These are phyloP conservation scores for Yarrowia sp. DNA, from an alignment of 805 yeast species.

Conservation along the genomic window DNA sequence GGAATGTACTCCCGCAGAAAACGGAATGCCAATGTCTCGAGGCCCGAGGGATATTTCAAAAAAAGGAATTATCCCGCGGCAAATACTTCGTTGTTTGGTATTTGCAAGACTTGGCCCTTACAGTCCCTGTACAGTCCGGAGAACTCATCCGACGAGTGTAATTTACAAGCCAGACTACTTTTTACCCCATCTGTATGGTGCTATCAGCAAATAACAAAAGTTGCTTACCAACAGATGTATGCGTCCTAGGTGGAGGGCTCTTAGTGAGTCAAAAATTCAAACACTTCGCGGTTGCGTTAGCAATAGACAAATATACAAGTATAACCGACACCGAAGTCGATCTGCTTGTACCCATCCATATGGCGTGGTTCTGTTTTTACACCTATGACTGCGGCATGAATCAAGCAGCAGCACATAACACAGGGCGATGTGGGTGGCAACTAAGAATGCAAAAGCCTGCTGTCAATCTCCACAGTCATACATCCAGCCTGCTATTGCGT, in stretches of 20 bases:
- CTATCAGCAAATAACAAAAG: no score
- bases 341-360: background rate
- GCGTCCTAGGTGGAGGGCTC: background rate
- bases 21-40: background rate
- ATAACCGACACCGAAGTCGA: background rate
- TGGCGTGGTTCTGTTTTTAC: slow-evolving; percentile 13
- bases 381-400: background rate
- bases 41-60: background rate
- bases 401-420: background rate
- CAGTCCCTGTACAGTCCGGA: background rate
- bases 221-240: background rate
- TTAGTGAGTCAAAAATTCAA: background rate
- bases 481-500: background rate
- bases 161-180: background rate
- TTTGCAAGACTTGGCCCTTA: background rate
- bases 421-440: background rate
- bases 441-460: background rate
- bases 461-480: background rate
- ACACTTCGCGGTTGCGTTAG: background rate
- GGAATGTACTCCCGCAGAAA: slow-evolving; percentile 8
- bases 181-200: background rate
- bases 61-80: background rate
- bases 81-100: background rate
- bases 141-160: background rate
- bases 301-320: background rate